Evolutionary conservation across 306 rosid genomes (phyloP), one percentile per base, ranked within the genome.

Genomic region (Cyamopsis tetragonoloba): DNA sequence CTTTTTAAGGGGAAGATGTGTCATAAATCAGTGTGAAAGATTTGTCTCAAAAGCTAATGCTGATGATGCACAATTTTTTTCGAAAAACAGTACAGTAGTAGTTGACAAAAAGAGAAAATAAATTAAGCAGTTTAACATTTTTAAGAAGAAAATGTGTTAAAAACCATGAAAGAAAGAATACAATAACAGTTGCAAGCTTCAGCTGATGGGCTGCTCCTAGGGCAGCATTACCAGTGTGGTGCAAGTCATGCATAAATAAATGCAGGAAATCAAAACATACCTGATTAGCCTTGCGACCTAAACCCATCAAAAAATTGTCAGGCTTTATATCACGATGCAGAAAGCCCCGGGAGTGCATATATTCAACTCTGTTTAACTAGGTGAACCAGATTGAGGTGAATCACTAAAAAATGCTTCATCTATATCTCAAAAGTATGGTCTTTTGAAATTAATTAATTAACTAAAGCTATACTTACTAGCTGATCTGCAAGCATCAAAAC

Each of bases 321-420:
- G 97, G 97, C 87, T 91, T 91, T 68, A 91, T 91, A 79, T 91
- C 97, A 55, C 97, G 97, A 51, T 91, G 97, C 81, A 91, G 87
- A 83, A 91, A 88, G 18, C 97, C 97, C 50, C 92, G 86, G 11
- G 89, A 84, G 48, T 91, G 97, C 95, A 91, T 79, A 79, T 88
- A 91, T 77, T 91, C 97, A 35, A 91, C 97, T 82, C 97, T 82
- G 70, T 86, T 88, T 74, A 91, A 77, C 97, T 91, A 72, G 30
- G 66, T 15, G 62, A 59, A 55, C 38, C 58, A 44, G 57, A 69
- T 27, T 46, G 54, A 13, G 20, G 50, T 55, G 69, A 44, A 57
- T 37, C 30, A 39, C 46, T 14, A n/a, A 75, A 66, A 69, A 82
- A 76, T 15, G 51, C 18, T 41, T 49, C 24, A 38, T 22, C 63